Evolutionary conservation across 2,329 filamentous ascomycete genomes (phyloP).

Genomic region (Microdochium trichocladiopsis): DNA sequence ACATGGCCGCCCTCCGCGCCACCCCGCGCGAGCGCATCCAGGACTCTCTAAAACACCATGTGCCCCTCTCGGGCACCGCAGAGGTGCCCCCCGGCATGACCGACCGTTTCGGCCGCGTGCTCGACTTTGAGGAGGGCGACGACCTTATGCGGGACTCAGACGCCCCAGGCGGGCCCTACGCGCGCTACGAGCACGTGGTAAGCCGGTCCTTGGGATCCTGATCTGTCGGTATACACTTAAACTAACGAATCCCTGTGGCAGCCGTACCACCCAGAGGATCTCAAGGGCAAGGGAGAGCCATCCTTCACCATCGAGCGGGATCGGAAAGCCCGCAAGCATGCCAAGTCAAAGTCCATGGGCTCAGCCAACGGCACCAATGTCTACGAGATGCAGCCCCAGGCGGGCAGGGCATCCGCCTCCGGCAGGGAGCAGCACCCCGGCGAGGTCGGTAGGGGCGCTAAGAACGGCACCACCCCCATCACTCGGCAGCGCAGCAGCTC

Average conservation of each 20-base stretch:
- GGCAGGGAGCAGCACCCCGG: constrained; percentile 3
- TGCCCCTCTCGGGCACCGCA: constrained; percentile 76
- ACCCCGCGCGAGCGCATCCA: constrained; percentile 72
- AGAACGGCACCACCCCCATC: constrained; percentile 15
- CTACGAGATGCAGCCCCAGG: constrained; percentile 43
- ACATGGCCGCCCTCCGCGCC: constrained; percentile 69
- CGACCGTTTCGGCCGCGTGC: constrained; percentile 62
- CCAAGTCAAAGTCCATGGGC: not conserved
- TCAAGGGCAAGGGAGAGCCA: constrained; percentile 78
- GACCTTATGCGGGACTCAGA: constrained; percentile 74
- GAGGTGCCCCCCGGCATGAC: constrained; percentile 64
- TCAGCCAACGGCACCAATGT: constrained; percentile 17
- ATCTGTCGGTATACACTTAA: too few relatives aligned
- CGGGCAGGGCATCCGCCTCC: constrained; percentile 9
- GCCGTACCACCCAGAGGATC: constrained; percentile 67
- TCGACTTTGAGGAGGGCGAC: constrained; percentile 78
- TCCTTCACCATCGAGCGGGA: constrained; percentile 64
- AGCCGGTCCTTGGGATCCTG: too few relatives aligned
- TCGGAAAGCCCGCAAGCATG: constrained; percentile 33
- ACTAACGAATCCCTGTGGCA: too few relatives aligned
- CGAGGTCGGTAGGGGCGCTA: constrained; percentile 3
- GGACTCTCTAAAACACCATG: constrained; percentile 65
- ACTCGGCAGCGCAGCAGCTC: constrained; percentile 37
- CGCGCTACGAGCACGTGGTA: constrained; percentile 68
- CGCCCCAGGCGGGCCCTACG: constrained; percentile 66